Percentiles rank a stretch among this genome's conserved stretches.
These are phyloP conservation scores for Leptographium procerum DNA, from an alignment of 2,329 filamentous ascomycete genomes.

Conservation along the genomic window DNA sequence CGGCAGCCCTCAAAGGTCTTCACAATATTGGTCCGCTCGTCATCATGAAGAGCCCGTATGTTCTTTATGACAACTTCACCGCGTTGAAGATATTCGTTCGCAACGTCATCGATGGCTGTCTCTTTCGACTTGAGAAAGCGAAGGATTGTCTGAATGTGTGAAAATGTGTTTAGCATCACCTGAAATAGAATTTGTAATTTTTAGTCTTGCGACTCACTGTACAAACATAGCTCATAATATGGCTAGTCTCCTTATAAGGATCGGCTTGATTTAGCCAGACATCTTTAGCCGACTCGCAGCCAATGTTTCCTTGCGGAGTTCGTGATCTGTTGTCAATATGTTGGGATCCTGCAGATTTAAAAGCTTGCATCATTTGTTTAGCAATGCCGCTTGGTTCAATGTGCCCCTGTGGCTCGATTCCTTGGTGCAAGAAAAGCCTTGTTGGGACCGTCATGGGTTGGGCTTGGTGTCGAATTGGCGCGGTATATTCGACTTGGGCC, in stretches of 20 bases:
- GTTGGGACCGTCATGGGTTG: neutral
- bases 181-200: neutral
- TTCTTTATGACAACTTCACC: constrained; percentile 2
- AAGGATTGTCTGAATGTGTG: constrained; percentile 6
- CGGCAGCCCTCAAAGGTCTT: neutral
- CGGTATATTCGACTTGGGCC: neutral
- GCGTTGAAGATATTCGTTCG: constrained; percentile 10
- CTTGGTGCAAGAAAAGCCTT: neutral
- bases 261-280: constrained; percentile 9
- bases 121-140: constrained; percentile 13
- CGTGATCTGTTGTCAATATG: neutral
- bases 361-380: constrained; percentile 7
- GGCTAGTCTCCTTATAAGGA: constrained; percentile 9
- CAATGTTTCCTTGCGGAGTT: neutral
- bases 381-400: neutral
- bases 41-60: constrained; percentile 2
- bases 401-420: neutral
- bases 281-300: constrained; percentile 1
- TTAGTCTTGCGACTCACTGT: constrained; percentile 3
- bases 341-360: neutral
- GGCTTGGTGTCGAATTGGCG: neutral
- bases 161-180: neutral
- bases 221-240: constrained; percentile 13
- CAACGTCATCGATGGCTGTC: constrained; percentile 11
- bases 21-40: neutral